Conservation (phyloP, 768 basidiomycete genomes). For the Phlebiopsis flavidoalba region DNA sequence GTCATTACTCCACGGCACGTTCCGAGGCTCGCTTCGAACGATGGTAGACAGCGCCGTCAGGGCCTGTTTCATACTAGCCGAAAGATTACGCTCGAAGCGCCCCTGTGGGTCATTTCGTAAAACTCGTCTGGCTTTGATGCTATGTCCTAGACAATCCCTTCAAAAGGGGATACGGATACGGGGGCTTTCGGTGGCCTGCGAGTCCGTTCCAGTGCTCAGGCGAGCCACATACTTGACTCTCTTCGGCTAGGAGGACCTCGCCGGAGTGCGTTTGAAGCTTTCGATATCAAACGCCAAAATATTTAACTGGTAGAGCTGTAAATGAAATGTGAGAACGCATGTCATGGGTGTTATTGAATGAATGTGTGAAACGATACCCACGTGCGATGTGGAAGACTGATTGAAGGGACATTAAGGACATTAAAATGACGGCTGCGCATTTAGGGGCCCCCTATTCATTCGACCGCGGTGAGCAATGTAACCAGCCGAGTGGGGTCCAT, state of each 20-base stretch:
- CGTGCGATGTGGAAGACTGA: conserved; percentile 30
- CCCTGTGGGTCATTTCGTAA: no score
- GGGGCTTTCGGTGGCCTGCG: conserved; percentile 25
- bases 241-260: conserved; percentile 23
- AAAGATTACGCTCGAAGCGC: no score
- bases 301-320: conserved; percentile 16
- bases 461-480: neutral
- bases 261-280: conserved; percentile 27
- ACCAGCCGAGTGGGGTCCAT: neutral
- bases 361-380: conserved; percentile 27
- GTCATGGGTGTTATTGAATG: neutral
- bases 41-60: no score
- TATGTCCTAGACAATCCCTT: no score
- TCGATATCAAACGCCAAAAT: conserved; percentile 11
- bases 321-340: neutral
- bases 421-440: conserved; percentile 15
- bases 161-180: conserved; percentile 22
- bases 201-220: conserved; percentile 23
- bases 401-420: conserved; percentile 30
- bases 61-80: no score
- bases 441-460: conserved; percentile 12
- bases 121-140: no score
- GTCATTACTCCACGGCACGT: no score
- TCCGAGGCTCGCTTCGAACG: no score
- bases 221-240: conserved; percentile 27